Evolutionary conservation across 345 rosid genomes (phyloP), one percentile per base, ranked within the genome.

Genomic region (Mallotus nudiflorus): DNA sequence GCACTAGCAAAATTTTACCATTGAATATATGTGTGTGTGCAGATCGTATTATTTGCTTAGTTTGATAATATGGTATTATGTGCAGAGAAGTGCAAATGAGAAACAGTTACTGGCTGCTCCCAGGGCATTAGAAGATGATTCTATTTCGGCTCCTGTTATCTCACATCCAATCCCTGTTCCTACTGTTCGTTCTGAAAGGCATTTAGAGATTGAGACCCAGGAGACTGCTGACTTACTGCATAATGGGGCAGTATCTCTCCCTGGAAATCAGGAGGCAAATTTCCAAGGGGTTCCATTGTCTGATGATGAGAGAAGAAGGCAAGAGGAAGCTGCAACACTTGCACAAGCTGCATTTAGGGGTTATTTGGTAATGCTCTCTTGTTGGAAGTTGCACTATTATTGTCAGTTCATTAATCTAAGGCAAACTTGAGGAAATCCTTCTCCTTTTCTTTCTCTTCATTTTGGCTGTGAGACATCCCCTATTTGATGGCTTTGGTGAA

Each of bases 311-410:
- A 87, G 75, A 76, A 65, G 74, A 29, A 84, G 74, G 70, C 81
- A 69, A 68, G 93, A 88, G 79, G 69, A 80, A 68, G 91, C 98
- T 55, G 93, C 95, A n/a, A 91, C 85, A n/a, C 74, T 81, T 69
- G 87, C 82, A n/a, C 98, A 91, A 80, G 97, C 98, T 81, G 91
- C 90, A 67, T 94, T 94, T 80, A 85, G 96, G 85, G 97, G 98
- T 59, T 88, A 86, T 82, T 73, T 90, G 98, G 98, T 93, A 93
- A 77, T 74, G 35, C 69, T 78, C 65, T 59, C 28, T 24, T 51
- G 25, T 25, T 45, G n/a, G 35, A 49, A 69, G 25, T 45, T 15
- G 28, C 20, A 28, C 24, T 70, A n/a, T 52, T 59, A 1, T 57
- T 10, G 57, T 33, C 3, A 35, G 46, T 37, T 70, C 54, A 31